Conservation (phyloP, 495 filamentous ascomycete genomes). For the Talaromyces ruber region DNA sequence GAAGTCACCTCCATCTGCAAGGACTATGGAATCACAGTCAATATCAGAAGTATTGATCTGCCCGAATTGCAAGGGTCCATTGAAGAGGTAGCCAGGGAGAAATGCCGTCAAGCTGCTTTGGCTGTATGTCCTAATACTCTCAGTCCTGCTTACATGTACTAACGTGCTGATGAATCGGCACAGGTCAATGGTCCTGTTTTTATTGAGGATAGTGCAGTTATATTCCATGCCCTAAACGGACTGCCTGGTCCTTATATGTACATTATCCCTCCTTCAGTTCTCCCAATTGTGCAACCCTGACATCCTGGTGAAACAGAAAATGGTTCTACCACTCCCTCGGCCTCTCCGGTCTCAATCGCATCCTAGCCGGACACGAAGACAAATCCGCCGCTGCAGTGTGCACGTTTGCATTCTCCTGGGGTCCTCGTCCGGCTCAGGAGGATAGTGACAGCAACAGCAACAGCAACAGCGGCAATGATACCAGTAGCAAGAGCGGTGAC, state of each 20-base stretch:
- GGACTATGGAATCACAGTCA: background rate
- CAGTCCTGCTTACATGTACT: no score
- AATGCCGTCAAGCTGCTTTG: conserved; percentile 59
- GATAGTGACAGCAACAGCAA: background rate
- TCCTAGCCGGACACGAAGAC: conserved; percentile 71
- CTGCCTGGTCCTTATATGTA: conserved; percentile 89
- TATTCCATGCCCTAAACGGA: conserved; percentile 72
- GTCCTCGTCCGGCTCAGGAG: conserved; percentile 33
- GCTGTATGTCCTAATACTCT: background rate
- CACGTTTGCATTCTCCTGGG: conserved; percentile 77
- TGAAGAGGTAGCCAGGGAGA: conserved; percentile 71
- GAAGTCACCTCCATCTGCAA: background rate
- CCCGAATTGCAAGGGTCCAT: conserved; percentile 73
- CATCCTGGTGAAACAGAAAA: conserved; percentile 46
- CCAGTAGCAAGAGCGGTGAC: conserved; percentile 18
- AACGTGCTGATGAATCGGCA: background rate
- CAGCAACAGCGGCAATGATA: background rate
- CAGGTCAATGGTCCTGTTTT: conserved; percentile 74
- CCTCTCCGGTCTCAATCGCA: conserved; percentile 68
- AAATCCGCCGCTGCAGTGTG: conserved; percentile 84
- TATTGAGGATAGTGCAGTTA: conserved; percentile 89
- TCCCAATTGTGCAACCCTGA: background rate
- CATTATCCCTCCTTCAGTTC: conserved; percentile 13
- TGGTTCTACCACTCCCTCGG: conserved; percentile 76
- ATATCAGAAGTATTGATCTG: conserved; percentile 36